phyloP scores from a whole-genome alignment of 495 filamentous ascomycete species.

The Pseudoneurospora amorphoporcata region DNA sequence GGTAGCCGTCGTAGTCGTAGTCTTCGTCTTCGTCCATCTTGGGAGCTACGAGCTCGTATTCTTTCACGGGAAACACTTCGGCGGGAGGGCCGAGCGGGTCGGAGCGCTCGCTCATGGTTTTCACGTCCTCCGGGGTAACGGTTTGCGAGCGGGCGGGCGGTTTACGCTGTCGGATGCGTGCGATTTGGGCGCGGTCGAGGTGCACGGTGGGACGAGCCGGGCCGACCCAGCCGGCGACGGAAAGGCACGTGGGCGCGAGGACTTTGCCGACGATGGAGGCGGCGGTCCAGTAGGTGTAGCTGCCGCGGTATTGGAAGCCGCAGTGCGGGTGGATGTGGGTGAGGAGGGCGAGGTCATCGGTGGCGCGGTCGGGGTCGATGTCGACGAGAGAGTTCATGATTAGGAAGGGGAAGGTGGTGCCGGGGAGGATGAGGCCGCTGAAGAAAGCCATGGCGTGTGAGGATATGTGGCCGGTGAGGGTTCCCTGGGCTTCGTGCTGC shows the following conservation, averaged over 20 bases:
- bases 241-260: constrained; percentile 62
- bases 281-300: constrained; percentile 61
- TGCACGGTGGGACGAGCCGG: constrained; percentile 53
- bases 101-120: constrained; percentile 48
- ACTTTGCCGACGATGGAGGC: constrained; percentile 62
- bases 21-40: constrained; percentile 35
- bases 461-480: constrained; percentile 45
- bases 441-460: constrained; percentile 65
- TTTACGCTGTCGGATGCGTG: constrained; percentile 44
- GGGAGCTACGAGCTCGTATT: constrained; percentile 47
- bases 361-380: constrained; percentile 51
- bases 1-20: constrained; percentile 29
- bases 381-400: constrained; percentile 66
- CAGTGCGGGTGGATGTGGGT: constrained; percentile 50
- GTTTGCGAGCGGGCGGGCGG: constrained; percentile 22
- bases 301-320: constrained; percentile 61
- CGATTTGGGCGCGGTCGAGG: constrained; percentile 51
- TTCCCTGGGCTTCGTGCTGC: constrained; percentile 41
- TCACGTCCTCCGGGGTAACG: constrained; percentile 43
- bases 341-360: constrained; percentile 49
- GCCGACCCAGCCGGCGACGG: constrained; percentile 60
- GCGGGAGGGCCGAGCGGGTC: constrained; percentile 54
- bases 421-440: constrained; percentile 57
- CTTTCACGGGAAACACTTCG: constrained; percentile 45
- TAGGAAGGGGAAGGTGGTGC: constrained; percentile 57